Evolutionary conservation across 495 filamentous ascomycete species (phyloP).

Genomic region (Trichoderma erinaceum): DNA sequence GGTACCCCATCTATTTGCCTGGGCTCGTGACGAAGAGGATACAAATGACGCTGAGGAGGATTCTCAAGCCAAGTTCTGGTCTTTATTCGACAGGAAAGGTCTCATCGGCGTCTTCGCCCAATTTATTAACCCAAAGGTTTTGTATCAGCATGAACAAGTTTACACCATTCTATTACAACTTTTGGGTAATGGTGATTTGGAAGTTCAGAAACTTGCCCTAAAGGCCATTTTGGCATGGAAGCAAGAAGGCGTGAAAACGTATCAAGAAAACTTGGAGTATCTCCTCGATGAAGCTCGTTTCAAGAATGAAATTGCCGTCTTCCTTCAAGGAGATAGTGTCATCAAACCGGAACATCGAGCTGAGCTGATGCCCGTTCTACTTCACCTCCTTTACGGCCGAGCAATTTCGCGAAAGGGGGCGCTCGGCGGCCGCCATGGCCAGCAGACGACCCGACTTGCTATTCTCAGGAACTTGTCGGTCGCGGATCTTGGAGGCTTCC

Average conservation of each 20-base stretch:
- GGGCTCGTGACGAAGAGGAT: slow-evolving; percentile 53
- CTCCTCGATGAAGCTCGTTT: slow-evolving; percentile 87
- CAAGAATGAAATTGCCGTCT: slow-evolving; percentile 80
- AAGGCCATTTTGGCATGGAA: slow-evolving; percentile 90
- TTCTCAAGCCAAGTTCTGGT: slow-evolving; percentile 42
- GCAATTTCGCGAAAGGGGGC: slow-evolving; percentile 76
- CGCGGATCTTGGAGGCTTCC: slow-evolving; percentile 66
- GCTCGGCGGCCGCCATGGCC: slow-evolving; percentile 51
- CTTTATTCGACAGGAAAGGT: slow-evolving; percentile 61
- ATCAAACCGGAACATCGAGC: slow-evolving; percentile 66
- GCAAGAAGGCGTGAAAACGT: slow-evolving; percentile 61
- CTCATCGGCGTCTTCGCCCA: slow-evolving; percentile 76
- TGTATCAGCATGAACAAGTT: slow-evolving; percentile 73
- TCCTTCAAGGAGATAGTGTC: slow-evolving; percentile 74
- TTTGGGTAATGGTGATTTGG: slow-evolving; percentile 78
- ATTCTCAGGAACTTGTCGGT: slow-evolving; percentile 46
- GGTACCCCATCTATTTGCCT: slow-evolving; percentile 78
- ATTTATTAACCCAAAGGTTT: slow-evolving; percentile 75
- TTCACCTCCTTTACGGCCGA: slow-evolving; percentile 83
- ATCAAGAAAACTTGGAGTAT: slow-evolving; percentile 81
- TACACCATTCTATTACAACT: slow-evolving; percentile 65
- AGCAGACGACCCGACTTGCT: slow-evolving; percentile 57
- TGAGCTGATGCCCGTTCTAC: slow-evolving; percentile 73
- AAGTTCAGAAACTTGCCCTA: slow-evolving; percentile 77
- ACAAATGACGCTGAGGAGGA: slow-evolving; percentile 31